Evolutionary conservation across 768 basidiomycete genomes (phyloP), one percentile per base, ranked within the genome.

Genomic region (Calocera viscosa): DNA sequence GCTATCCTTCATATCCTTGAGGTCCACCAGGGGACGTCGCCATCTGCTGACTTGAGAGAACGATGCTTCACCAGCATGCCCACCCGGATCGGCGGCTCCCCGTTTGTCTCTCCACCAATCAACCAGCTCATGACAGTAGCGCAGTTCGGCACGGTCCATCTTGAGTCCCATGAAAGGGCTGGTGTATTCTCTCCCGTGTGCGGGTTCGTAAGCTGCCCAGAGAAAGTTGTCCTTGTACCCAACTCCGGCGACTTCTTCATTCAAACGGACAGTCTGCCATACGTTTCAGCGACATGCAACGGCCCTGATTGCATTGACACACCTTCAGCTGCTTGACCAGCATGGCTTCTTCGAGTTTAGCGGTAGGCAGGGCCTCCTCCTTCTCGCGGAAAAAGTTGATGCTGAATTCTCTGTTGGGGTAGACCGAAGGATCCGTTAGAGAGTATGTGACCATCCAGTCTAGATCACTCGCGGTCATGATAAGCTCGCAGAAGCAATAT

Each of bases 391-490:
- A 60, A 22, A 60, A 60, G 53, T 60, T 60, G 53, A 60, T 60
- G 26, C 53, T 60, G 14, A 60, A 22, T 32, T 60, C 53, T 19
- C 5, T 60, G 53, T 14, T 22, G 2, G 53, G 53, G 19, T 16
- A 60, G 5, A 60, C 26, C 26, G 53, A 28, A 5, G 53, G 53
- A 60, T 60, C 53, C 16, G 53, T 60, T 5, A 60, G 11, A 2
- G 53, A 60, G 30, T 60, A 60, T 32, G 53, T 60, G 26, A 60
- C 53, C 53, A 60, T 60, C 53, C 53, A 60, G 30, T 60, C 53
- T 60, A 19, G 19, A 38, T 5, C 43, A 17, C 19, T 47, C 43
- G 19, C 22, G 26, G 30, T 10, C 49, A 8, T 49, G 49, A 14
- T 49, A 26, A 10, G 53, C 53, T 16, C 30, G 30, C 7, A 60